Evolutionary conservation across 176 grass and related monocot genomes (phyloP).

Genomic region (Oryza punctata): DNA sequence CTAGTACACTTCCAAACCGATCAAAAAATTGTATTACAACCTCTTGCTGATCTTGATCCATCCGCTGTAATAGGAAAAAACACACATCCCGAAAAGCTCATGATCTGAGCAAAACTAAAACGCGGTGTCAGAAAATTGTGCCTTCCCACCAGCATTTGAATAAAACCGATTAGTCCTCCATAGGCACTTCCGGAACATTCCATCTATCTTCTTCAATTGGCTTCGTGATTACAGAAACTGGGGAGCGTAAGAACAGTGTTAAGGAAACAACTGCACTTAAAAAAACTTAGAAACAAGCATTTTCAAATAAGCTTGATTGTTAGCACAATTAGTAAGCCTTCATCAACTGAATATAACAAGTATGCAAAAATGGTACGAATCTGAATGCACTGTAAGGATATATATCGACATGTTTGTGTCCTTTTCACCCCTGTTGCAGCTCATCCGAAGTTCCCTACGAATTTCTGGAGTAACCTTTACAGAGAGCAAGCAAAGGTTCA

Average conservation of each 20-base stretch:
- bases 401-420: constrained; percentile 55
- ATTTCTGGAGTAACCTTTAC: constrained; percentile 90
- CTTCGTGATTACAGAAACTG: constrained; percentile 68
- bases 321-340: background rate
- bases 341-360: background rate
- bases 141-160: no score
- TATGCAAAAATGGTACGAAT: constrained; percentile 25
- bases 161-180: constrained; percentile 67
- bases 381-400: constrained; percentile 48
- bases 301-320: background rate
- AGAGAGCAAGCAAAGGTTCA: constrained; percentile 4
- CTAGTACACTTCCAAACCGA: no score
- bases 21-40: no score
- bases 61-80: no score
- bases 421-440: constrained; percentile 71
- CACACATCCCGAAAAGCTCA: background rate
- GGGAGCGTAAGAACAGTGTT: constrained; percentile 55
- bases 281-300: background rate
- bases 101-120: background rate
- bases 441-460: constrained; percentile 65
- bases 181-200: constrained; percentile 77
- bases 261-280: constrained; percentile 43
- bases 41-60: no score
- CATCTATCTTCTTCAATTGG: constrained; percentile 84
- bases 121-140: background rate